Evolutionary conservation across 495 filamentous ascomycete species (phyloP).

Genomic region (Neurospora discreta): DNA sequence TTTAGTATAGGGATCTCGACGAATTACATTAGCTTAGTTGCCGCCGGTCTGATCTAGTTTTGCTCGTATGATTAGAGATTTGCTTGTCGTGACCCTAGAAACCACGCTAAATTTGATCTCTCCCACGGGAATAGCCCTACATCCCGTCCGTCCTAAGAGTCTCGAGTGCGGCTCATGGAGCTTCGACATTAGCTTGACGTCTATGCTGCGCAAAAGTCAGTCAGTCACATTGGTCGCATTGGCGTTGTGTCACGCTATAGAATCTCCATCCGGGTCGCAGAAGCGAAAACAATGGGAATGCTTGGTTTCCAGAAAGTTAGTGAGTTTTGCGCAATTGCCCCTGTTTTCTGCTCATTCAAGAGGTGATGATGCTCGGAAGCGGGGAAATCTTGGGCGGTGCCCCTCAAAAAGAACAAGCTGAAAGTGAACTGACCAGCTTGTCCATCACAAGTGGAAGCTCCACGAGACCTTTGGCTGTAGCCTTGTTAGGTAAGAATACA

Average conservation of each 20-base stretch:
- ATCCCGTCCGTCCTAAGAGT: not conserved
- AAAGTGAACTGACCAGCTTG: not conserved
- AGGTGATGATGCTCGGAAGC: not conserved
- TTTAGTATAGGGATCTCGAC: not conserved
- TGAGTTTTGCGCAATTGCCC: not conserved
- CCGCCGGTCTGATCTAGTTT: not conserved
- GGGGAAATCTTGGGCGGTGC: not conserved
- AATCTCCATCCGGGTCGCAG: not conserved
- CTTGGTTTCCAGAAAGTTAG: not conserved
- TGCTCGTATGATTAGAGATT: not conserved
- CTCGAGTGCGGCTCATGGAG: not conserved
- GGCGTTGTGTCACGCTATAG: not conserved
- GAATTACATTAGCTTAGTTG: not conserved
- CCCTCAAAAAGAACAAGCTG: not conserved
- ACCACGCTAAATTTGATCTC: not conserved
- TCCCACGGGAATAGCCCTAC: not conserved
- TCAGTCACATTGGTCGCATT: not conserved
- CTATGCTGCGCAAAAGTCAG: not conserved
- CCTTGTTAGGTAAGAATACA: too few species aligned
- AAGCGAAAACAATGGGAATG: not conserved
- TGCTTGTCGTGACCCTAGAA: not conserved
- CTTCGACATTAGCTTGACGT: not conserved
- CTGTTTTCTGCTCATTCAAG: not conserved
- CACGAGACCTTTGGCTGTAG: too few species aligned
- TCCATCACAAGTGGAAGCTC: too few species aligned